A percentile compares a stretch with the other conserved stretches of the same genome.
These are phyloP conservation scores for Gymnopilus junonius DNA, from an alignment of 768 basidiomycete genomes.

Conservation along the genomic window DNA sequence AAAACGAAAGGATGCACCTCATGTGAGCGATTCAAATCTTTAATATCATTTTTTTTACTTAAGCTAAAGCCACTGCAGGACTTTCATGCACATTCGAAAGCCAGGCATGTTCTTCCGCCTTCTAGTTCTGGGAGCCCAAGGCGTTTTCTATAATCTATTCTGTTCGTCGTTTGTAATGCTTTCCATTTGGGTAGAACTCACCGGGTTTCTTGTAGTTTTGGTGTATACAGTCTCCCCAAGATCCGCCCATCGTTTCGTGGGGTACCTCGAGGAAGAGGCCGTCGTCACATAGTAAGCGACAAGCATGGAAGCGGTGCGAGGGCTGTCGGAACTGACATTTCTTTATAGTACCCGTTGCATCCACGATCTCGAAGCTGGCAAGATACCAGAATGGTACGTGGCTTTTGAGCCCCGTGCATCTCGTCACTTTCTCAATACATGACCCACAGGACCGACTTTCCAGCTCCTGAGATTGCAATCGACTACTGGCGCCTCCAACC, in stretches of 20 bases:
- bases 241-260: slow-evolving; percentile 92
- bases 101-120: slow-evolving; percentile 83
- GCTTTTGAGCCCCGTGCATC: neutral
- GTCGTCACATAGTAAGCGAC: slow-evolving; percentile 84
- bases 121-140: slow-evolving; percentile 88
- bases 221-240: slow-evolving; percentile 78
- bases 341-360: slow-evolving; percentile 76
- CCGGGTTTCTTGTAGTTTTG: slow-evolving; percentile 50
- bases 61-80: too few species aligned
- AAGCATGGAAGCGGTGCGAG: neutral
- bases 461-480: slow-evolving; percentile 88
- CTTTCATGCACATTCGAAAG: slow-evolving; percentile 90
- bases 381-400: slow-evolving; percentile 76
- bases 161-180: slow-evolving; percentile 56
- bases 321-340: neutral
- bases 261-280: slow-evolving; percentile 93
- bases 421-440: neutral
- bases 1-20: slow-evolving; percentile 97
- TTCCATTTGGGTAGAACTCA: slow-evolving; percentile 12
- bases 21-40: too few species aligned
- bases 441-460: slow-evolving; percentile 55
- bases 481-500: slow-evolving; percentile 90
- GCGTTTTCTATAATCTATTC: slow-evolving; percentile 89
- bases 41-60: too few species aligned
- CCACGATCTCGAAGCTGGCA: slow-evolving; percentile 79